phyloP scores from a whole-genome alignment of 202 grass and related monocot genomes.

The Hordeum pubiflorum region DNA sequence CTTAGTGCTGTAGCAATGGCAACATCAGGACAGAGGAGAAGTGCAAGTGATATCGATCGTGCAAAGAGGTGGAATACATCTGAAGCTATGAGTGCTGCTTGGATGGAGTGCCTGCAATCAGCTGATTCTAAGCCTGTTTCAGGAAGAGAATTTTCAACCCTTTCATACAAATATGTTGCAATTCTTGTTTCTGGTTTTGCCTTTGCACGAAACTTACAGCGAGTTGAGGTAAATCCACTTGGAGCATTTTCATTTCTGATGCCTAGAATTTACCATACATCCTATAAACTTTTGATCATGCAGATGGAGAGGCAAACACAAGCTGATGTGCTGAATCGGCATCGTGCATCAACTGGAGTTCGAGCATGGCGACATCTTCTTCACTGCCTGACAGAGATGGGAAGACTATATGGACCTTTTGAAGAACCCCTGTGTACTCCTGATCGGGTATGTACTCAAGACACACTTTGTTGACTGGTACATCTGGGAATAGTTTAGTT shows the following conservation, averaged over 20 bases:
- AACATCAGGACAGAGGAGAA: conserved; percentile 94
- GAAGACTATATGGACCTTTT: conserved; percentile 87
- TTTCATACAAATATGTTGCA: conserved; percentile 96
- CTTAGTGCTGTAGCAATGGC: conserved; percentile 99
- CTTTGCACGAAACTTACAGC: conserved; percentile 76
- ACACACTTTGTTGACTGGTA: conserved; percentile 7
- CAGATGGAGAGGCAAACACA: conserved; percentile 92
- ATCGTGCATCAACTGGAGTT: conserved; percentile 63
- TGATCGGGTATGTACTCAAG: conserved; percentile 52
- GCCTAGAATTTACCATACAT: conserved; percentile 10
- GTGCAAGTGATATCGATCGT: conserved; percentile 70
- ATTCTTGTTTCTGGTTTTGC: conserved; percentile 94
- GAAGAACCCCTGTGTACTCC: conserved; percentile 55
- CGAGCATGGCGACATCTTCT: conserved; percentile 95
- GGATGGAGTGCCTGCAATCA: conserved; percentile 86
- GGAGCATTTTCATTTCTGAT: neutral
- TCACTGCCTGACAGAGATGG: conserved; percentile 80
- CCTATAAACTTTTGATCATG: conserved; percentile 34
- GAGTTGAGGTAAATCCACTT: conserved; percentile 68
- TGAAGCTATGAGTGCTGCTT: conserved; percentile 96
- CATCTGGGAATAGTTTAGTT: neutral
- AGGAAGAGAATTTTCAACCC: conserved; percentile 83
- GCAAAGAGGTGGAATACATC: conserved; percentile 95
- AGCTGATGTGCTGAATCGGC: conserved; percentile 60
- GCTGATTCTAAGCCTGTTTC: conserved; percentile 67